Conservation (phyloP, 371 early-diverging fungal species). For the Actinomortierella wolfii region DNA sequence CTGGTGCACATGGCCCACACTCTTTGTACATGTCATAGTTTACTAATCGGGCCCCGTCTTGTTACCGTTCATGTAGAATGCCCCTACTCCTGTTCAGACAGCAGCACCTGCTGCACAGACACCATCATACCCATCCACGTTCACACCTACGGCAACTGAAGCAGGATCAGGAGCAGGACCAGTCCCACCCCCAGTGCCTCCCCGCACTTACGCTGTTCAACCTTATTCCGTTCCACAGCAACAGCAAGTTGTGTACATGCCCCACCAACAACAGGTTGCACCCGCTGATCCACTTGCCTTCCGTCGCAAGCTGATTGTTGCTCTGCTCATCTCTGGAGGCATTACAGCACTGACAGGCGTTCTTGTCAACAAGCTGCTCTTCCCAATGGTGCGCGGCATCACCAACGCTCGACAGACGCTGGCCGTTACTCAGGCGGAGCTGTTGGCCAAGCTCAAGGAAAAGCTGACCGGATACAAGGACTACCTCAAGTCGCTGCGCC, state of each 20-base stretch:
- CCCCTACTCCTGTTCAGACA: not conserved
- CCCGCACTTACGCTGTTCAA: constrained; percentile 35
- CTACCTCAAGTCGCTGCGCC: constrained; percentile 21
- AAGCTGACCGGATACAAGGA: constrained; percentile 34
- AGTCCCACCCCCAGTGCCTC: constrained; percentile 45
- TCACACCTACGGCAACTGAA: not conserved
- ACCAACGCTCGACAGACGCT: constrained; percentile 40
- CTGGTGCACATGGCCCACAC: not conserved
- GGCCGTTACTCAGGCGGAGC: constrained; percentile 41
- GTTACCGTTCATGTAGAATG: not conserved
- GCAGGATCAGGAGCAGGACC: constrained; percentile 10
- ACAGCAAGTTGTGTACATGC: constrained; percentile 15
- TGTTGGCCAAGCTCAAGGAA: constrained; percentile 42
- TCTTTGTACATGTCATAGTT: not conserved
- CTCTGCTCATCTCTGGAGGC: constrained; percentile 45
- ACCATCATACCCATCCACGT: no score
- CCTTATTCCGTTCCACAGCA: constrained; percentile 3
- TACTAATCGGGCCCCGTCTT: not conserved
- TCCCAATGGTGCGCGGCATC: constrained; percentile 46
- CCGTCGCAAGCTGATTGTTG: constrained; percentile 42
- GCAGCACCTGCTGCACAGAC: constrained; percentile 3
- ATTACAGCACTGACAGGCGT: constrained; percentile 28
- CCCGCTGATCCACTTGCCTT: constrained; percentile 32
- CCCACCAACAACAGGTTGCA: constrained; percentile 13
- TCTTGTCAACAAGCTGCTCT: constrained; percentile 45